Percentiles rank a stretch among this genome's conserved stretches.
Evolutionary conservation across 306 rosid species (phyloP).

Genomic region (Luffa acutangula): DNA sequence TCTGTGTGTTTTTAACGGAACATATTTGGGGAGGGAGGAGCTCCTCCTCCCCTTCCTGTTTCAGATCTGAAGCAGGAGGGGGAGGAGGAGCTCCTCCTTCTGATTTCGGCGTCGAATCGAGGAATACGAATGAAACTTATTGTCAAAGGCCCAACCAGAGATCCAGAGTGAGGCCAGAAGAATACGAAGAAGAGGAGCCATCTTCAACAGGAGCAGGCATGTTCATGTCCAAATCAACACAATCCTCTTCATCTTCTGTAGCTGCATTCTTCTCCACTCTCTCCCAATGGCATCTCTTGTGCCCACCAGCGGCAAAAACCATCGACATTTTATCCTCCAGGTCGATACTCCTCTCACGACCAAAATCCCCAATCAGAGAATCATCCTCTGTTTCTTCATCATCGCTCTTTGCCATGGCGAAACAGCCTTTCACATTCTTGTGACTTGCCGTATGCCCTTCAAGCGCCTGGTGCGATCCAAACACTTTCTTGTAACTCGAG

Average conservation of each 20-base stretch:
- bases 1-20: no score
- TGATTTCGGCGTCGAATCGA: no score
- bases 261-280: constrained; percentile 21
- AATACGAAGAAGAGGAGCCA: constrained; percentile 16
- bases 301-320: constrained; percentile 54
- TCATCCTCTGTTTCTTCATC: neutral
- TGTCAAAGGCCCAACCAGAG: constrained; percentile 53
- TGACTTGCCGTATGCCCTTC: constrained; percentile 75
- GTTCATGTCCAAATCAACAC: constrained; percentile 36
- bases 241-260: neutral
- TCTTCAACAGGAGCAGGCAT: constrained; percentile 34
- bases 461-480: constrained; percentile 71
- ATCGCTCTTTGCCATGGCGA: constrained; percentile 31
- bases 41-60: no score
- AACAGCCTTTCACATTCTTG: constrained; percentile 65
- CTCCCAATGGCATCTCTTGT: constrained; percentile 64
- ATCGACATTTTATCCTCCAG: no score
- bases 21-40: no score
- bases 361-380: neutral
- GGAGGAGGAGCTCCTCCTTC: no score
- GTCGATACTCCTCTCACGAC: neutral
- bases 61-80: no score
- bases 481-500: constrained; percentile 68
- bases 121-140: constrained; percentile 9
- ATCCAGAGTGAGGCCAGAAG: constrained; percentile 38